A percentile compares a stretch with the other conserved stretches of the same genome.
Conservation (phyloP, 2,329 filamentous ascomycete genomes). For the Penicillium brasilianum region DNA sequence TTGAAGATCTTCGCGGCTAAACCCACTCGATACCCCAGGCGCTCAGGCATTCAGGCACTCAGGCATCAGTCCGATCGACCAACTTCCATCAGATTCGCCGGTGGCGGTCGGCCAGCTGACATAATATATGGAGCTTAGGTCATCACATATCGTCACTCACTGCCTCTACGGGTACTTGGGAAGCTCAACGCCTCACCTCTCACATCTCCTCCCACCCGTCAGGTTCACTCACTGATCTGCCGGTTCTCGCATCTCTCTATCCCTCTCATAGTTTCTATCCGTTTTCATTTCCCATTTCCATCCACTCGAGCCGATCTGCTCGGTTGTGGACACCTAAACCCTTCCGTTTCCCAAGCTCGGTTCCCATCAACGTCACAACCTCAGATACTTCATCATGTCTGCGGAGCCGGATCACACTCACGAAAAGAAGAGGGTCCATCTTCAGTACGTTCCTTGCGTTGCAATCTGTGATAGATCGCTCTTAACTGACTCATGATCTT, state of each 20-base stretch:
- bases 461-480: constrained; percentile 21
- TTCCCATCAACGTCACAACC: constrained; percentile 30
- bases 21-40: constrained; percentile 5
- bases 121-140: constrained; percentile 37
- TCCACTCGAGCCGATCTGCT: constrained; percentile 28
- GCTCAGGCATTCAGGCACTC: background rate
- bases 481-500: constrained; percentile 47
- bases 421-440: constrained; percentile 81
- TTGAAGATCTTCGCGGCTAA: constrained; percentile 23
- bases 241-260: constrained; percentile 22
- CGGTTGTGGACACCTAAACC: constrained; percentile 29
- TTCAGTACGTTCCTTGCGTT: constrained; percentile 65
- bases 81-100: constrained; percentile 47
- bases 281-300: constrained; percentile 22
- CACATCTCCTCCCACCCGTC: constrained; percentile 25
- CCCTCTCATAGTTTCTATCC: constrained; percentile 15
- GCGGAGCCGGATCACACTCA: constrained; percentile 66
- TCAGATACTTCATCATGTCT: constrained; percentile 65
- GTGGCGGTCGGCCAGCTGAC: constrained; percentile 34
- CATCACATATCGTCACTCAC: constrained; percentile 46
- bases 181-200: constrained; percentile 34
- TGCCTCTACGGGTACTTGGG: constrained; percentile 35
- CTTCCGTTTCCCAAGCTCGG: constrained; percentile 32
- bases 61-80: constrained; percentile 35
- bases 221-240: constrained; percentile 26